Conservation (phyloP, 768 basidiomycete species). For the Suillus tomentosus region DNA sequence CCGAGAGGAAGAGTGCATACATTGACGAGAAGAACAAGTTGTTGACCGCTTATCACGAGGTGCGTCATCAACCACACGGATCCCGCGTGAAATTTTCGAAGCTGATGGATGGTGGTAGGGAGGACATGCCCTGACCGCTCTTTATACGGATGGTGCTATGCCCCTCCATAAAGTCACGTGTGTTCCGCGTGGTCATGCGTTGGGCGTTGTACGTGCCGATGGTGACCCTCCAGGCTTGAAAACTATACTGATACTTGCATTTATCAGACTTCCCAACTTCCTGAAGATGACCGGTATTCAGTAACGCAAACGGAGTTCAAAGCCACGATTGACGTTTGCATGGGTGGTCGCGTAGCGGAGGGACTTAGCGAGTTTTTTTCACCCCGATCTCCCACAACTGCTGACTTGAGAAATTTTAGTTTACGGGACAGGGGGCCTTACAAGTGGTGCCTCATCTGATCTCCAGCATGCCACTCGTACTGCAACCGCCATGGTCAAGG, state of each 20-base stretch:
- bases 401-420: slow-evolving; percentile 47
- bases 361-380: slow-evolving; percentile 63
- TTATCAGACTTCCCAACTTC: slow-evolving; percentile 68
- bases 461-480: slow-evolving; percentile 77
- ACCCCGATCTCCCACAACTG: slow-evolving; percentile 10
- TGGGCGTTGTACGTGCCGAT: slow-evolving; percentile 69
- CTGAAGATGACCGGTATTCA: slow-evolving; percentile 75
- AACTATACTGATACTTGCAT: slow-evolving; percentile 17
- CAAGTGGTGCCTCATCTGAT: slow-evolving; percentile 92
- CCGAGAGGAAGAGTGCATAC: slow-evolving; percentile 87
- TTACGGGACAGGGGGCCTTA: slow-evolving; percentile 85
- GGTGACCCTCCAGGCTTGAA: background rate
- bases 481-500: slow-evolving; percentile 89
- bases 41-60: slow-evolving; percentile 96
- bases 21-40: slow-evolving; percentile 86
- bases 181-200: slow-evolving; percentile 91
- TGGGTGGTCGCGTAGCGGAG: slow-evolving; percentile 96
- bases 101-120: slow-evolving; percentile 49
- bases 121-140: slow-evolving; percentile 91
- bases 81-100: background rate
- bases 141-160: slow-evolving; percentile 94
- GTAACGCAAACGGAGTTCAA: slow-evolving; percentile 73
- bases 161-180: slow-evolving; percentile 98
- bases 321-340: slow-evolving; percentile 85
- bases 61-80: slow-evolving; percentile 30